Evolutionary conservation across 2,329 filamentous ascomycete species (phyloP).

Genomic region (Colletotrichum scovillei): DNA sequence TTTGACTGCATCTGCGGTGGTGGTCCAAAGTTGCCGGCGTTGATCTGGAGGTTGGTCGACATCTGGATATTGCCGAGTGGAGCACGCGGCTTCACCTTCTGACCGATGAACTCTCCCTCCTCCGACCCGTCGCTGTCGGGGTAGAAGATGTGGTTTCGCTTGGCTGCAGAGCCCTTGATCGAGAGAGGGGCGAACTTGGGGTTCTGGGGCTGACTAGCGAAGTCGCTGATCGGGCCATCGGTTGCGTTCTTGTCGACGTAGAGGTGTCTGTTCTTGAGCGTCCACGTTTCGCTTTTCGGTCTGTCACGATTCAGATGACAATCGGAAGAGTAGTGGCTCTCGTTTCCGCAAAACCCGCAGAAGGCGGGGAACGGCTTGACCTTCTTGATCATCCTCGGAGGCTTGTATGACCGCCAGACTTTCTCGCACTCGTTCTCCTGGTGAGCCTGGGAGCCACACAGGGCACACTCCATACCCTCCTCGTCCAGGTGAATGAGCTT

Average conservation of each 20-base stretch:
- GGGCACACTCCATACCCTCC: slow-evolving; percentile 68
- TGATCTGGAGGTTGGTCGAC: slow-evolving; percentile 53
- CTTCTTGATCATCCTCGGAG: slow-evolving; percentile 53
- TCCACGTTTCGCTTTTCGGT: slow-evolving; percentile 61
- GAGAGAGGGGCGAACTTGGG: slow-evolving; percentile 40
- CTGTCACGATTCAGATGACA: slow-evolving; percentile 51
- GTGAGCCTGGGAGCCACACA: slow-evolving; percentile 68
- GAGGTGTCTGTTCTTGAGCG: slow-evolving; percentile 56
- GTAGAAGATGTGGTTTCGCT: slow-evolving; percentile 54
- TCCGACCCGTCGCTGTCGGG: slow-evolving; percentile 62
- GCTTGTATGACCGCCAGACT: slow-evolving; percentile 69
- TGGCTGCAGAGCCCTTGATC: slow-evolving; percentile 48
- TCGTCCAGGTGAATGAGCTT: slow-evolving; percentile 63
- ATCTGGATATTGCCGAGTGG: slow-evolving; percentile 50
- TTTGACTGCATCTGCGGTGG: slow-evolving; percentile 34
- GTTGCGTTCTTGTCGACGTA: slow-evolving; percentile 61
- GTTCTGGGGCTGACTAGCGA: slow-evolving; percentile 40
- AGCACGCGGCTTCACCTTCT: slow-evolving; percentile 45
- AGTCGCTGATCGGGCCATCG: slow-evolving; percentile 51
- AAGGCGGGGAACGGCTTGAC: slow-evolving; percentile 61
- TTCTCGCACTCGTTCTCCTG: slow-evolving; percentile 68
- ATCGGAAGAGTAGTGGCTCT: slow-evolving; percentile 67
- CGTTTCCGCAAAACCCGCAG: slow-evolving; percentile 67
- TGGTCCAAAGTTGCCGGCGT: slow-evolving; percentile 23
- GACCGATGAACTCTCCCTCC: slow-evolving; percentile 53